Base-by-base conservation (phyloP, 139 green algal genomes). In the Chlamydomonas sphaeroides region DNA sequence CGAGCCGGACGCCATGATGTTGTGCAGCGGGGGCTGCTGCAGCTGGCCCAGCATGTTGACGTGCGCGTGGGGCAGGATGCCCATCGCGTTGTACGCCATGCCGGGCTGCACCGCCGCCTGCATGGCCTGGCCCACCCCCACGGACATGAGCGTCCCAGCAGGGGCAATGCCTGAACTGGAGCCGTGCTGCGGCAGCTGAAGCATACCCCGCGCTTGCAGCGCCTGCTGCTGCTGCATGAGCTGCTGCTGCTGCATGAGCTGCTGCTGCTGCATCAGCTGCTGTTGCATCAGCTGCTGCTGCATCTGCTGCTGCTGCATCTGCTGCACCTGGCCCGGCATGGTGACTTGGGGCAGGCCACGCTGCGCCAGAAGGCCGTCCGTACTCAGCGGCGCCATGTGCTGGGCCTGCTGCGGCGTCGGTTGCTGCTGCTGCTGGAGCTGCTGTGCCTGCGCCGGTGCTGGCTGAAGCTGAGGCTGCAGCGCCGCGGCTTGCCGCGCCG, bases 161-260 rank as follows among this genome's bases (percentile, higher is more conserved):
- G n/a, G n/a, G n/a, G n/a, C n/a, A n/a, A n/a, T n/a, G n/a, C n/a
- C n/a, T n/a, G n/a, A n/a, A n/a, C n/a, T n/a, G n/a, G n/a, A n/a
- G n/a, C n/a, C n/a, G n/a, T 67, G 32, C 72, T 65, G 65, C 63
- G 59, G 38, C 73, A 33, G 51, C 33, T 39, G 78, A 33, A 39
- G 36, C 66, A 25, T 28, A 11, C 26, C 26, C 8, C 8, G 56
- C 25, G 25, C 25, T 26, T 33, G 25, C 23, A 63, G 26, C 56
- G 30, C n/a, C 59, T 66, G 59, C 59, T 39, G 59, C 59, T 66
- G 59, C n/a, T 66, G 59, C n/a, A 23, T 30, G 11, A 38, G 59
- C 21, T 36, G 57, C 28, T 35, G 57, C 59, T 36, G 30, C n/a
- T 66, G 59, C 11, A 18, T 0, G 3, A 30, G 57, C 59, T 38